These are phyloP conservation scores for Pichia rugopelliculosa DNA, from an alignment of 805 yeast species.

Conservation along the genomic window DNA sequence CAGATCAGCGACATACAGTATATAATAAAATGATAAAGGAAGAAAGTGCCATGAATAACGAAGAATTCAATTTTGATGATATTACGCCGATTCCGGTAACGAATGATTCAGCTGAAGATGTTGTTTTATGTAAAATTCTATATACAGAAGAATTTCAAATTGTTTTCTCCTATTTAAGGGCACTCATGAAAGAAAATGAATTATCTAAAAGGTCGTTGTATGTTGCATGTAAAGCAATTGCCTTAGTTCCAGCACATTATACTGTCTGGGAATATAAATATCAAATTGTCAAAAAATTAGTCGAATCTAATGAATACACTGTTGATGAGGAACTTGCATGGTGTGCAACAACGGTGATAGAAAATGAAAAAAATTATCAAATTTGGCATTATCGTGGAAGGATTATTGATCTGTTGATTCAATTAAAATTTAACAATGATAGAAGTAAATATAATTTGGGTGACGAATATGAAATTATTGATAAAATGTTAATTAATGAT, in stretches of 20 bases:
- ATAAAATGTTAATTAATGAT: slow-evolving; percentile 67
- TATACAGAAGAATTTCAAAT: slow-evolving; percentile 65
- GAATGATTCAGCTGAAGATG: slow-evolving; percentile 9
- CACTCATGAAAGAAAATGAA: slow-evolving; percentile 53
- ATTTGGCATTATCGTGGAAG: slow-evolving; percentile 92
- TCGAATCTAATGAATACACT: slow-evolving; percentile 14
- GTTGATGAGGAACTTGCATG: slow-evolving; percentile 59
- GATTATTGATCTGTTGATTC: slow-evolving; percentile 34
- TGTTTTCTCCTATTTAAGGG: slow-evolving; percentile 55
- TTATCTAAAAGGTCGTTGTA: slow-evolving; percentile 63
- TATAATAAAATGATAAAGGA: not conserved
- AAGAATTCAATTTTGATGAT: slow-evolving; percentile 12
- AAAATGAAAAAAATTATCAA: slow-evolving; percentile 86
- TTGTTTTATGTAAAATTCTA: slow-evolving; percentile 48
- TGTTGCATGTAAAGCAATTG: slow-evolving; percentile 57
- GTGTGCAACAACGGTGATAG: slow-evolving; percentile 69
- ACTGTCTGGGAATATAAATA: slow-evolving; percentile 77
- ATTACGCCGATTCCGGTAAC: slow-evolving; percentile 11
- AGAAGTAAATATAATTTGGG: slow-evolving; percentile 30
- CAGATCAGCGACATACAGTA: no score
- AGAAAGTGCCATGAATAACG: slow-evolving; percentile 2
- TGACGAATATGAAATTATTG: slow-evolving; percentile 56
- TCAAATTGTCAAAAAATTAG: slow-evolving; percentile 38
- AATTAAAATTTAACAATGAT: slow-evolving; percentile 1
- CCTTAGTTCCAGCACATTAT: slow-evolving; percentile 79